phyloP scores from a whole-genome alignment of 2,329 filamentous ascomycete genomes.

The Venturiaceae sp. region DNA sequence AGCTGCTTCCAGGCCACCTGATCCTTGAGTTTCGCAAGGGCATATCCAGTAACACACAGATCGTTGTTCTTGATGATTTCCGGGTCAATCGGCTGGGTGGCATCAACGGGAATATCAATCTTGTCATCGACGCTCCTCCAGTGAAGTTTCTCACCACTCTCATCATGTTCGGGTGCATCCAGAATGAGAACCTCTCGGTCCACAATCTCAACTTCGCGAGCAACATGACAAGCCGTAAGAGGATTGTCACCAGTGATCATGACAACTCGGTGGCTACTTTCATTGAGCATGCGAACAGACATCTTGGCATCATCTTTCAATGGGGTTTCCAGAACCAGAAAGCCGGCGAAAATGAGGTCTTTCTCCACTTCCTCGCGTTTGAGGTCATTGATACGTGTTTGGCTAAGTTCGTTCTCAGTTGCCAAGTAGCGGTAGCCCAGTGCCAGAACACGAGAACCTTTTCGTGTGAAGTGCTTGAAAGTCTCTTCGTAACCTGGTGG shows the following conservation, averaged over 20 bases:
- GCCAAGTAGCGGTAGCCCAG: slow-evolving; percentile 91
- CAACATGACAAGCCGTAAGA: slow-evolving; percentile 90
- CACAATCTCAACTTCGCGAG: slow-evolving; percentile 91
- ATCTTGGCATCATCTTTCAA: slow-evolving; percentile 94
- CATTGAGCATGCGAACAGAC: slow-evolving; percentile 92
- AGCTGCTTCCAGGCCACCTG: slow-evolving; percentile 65
- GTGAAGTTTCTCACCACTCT: slow-evolving; percentile 68
- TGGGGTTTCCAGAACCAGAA: slow-evolving; percentile 89
- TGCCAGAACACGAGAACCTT: slow-evolving; percentile 86
- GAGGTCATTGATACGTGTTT: slow-evolving; percentile 81
- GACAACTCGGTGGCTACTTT: slow-evolving; percentile 95
- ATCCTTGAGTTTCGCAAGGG: slow-evolving; percentile 77
- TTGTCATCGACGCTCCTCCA: slow-evolving; percentile 96
- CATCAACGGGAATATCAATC: slow-evolving; percentile 75
- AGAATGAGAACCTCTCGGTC: slow-evolving; percentile 91
- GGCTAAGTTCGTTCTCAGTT: slow-evolving; percentile 68
- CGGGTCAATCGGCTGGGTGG: slow-evolving; percentile 66
- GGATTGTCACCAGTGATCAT: slow-evolving; percentile 99
- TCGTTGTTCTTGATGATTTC: slow-evolving; percentile 80
- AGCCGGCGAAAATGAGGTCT: slow-evolving; percentile 81
- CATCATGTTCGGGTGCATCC: slow-evolving; percentile 86
- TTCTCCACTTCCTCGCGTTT: slow-evolving; percentile 88
- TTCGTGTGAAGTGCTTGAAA: slow-evolving; percentile 94
- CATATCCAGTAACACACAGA: slow-evolving; percentile 92
- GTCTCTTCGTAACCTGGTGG: slow-evolving; percentile 93